phyloP scores from a whole-genome alignment of 257 asterid genomes.

The Jacaranda mimosifolia region DNA sequence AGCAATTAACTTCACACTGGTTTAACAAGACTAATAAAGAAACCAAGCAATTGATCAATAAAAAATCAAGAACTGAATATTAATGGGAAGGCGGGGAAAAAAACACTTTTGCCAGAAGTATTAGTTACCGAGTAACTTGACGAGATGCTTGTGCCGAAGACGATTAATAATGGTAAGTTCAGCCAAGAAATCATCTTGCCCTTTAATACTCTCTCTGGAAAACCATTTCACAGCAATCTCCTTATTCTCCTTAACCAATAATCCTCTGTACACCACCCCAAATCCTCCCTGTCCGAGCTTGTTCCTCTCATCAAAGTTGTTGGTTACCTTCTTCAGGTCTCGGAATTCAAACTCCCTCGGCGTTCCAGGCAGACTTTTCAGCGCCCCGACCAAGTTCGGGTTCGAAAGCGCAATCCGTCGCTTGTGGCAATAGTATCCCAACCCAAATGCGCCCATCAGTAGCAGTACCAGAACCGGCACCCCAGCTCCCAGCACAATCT shows the following conservation, averaged over 20 bases:
- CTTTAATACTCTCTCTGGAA: conserved; percentile 76
- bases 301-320: conserved; percentile 66
- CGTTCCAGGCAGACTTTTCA: conserved; percentile 78
- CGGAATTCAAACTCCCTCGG: conserved; percentile 75
- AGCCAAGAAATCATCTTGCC: conserved; percentile 88
- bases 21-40: no score
- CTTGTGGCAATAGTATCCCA: conserved; percentile 44
- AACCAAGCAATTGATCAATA: no score
- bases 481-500: conserved; percentile 58
- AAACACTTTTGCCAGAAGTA: no score
- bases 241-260: conserved; percentile 56
- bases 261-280: conserved; percentile 82
- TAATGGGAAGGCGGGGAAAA: no score
- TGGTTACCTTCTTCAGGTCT: conserved; percentile 83
- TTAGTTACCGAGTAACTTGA: conserved; percentile 73
- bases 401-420: conserved; percentile 43
- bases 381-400: conserved; percentile 65
- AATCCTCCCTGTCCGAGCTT: conserved; percentile 92
- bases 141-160: conserved; percentile 90
- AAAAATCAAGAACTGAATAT: no score
- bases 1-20: no score
- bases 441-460: conserved; percentile 46
- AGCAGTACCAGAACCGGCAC: conserved; percentile 52
- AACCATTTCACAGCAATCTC: conserved; percentile 90
- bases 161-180: conserved; percentile 92